Base-by-base conservation (phyloP, 2,329 filamentous ascomycete genomes). In the Fusarium palustre region DNA sequence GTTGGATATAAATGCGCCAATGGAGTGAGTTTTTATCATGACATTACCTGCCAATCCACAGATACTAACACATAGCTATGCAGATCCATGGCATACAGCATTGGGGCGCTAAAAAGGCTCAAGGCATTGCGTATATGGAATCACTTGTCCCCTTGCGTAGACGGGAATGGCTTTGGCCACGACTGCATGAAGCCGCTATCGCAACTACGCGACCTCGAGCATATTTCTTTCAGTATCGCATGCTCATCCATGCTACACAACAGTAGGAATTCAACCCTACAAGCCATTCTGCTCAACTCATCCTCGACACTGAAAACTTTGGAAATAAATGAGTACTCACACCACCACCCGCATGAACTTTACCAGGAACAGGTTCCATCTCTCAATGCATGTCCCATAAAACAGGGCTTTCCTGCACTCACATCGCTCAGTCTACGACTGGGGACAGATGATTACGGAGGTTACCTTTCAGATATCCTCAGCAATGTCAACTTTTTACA, bases 241-340 rank as follows among this genome's bases (percentile, higher is more conserved):
- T 18, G 28, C 10, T 3, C 28, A 28, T 28, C 9, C 28, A 28
- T 28, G 28, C 9, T 11, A 10, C 4, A 1, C 28, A 2, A 9
- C 2, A 28, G 28, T 28, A 28, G 9, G 28, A 28, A 11, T 11
- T 3, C 28, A 28, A 28, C 28, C 2, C 10, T 28, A 3, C 28
- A 28, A 28, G 3, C 39, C 3, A 48, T 68, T 2, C 45, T 68
- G 1, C 45, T 59, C 11, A 68, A 64, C 5, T 68, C 58, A 1
- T 5, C 42, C 0, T 38, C 41, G 2, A 68, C 48, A 0, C 22
- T 68, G 1, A n/a, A 45, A 8, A 64, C 25, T 1, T 22, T 68
- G 0, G 58, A 55, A 16, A 25, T n/a, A n/a, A n/a, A n/a, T n/a
- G n/a, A n/a, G n/a, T n/a, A n/a, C n/a, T n/a, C n/a, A n/a, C n/a